A percentile compares a stretch with the other conserved stretches of the same genome.
Evolutionary conservation across 1,284 basidiomycete species (phyloP).

Genomic region (Trametes polyzona): DNA sequence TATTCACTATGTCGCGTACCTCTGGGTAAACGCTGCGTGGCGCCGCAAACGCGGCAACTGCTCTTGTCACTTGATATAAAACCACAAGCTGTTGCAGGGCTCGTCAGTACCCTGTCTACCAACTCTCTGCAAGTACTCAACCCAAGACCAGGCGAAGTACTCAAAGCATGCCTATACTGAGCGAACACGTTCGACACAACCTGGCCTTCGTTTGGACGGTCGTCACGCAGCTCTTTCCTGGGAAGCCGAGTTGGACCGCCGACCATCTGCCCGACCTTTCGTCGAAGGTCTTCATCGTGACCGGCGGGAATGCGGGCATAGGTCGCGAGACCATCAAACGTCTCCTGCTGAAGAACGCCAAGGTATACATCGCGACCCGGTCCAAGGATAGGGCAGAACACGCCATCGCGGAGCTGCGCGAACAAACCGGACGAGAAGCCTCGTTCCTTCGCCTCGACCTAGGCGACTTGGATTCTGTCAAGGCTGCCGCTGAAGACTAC

Average conservation of each 20-base stretch:
- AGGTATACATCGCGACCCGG: slow-evolving; percentile 57
- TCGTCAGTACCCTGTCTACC: too few relatives aligned
- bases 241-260: slow-evolving; percentile 17
- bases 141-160: too few relatives aligned
- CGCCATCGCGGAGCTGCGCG: slow-evolving; percentile 47
- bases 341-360: slow-evolving; percentile 41
- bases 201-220: neutral
- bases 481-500: slow-evolving; percentile 44
- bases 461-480: slow-evolving; percentile 46
- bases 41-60: too few relatives aligned
- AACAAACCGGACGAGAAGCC: slow-evolving; percentile 40
- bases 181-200: too few relatives aligned
- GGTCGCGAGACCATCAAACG: slow-evolving; percentile 25
- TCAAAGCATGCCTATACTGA: too few relatives aligned
- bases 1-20: too few relatives aligned
- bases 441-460: slow-evolving; percentile 55
- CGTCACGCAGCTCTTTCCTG: neutral
- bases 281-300: slow-evolving; percentile 20
- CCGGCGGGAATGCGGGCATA: slow-evolving; percentile 26
- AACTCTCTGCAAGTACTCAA: too few relatives aligned
- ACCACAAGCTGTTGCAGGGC: too few relatives aligned
- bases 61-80: too few relatives aligned
- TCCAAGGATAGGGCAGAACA: slow-evolving; percentile 42
- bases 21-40: too few relatives aligned
- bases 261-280: slow-evolving; percentile 26